phyloP scores from a whole-genome alignment of 1,284 basidiomycete species.

The Rhodotorula glutinis region DNA sequence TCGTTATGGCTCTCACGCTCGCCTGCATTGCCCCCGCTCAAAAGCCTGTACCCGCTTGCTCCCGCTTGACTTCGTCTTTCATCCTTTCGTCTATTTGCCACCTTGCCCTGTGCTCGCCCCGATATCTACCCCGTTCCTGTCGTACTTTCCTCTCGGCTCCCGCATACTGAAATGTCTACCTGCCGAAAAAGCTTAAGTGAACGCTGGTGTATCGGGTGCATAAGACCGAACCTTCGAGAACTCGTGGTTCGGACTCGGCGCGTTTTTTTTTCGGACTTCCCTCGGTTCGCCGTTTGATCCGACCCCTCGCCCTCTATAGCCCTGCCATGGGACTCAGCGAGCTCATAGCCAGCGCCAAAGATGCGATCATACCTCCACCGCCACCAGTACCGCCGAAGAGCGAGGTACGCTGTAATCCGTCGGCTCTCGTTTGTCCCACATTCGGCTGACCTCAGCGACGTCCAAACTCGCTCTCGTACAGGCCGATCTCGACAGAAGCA shows the following conservation, averaged over 20 bases:
- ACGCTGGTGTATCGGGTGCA: too few relatives aligned
- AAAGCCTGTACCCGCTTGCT: too few relatives aligned
- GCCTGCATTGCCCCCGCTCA: too few relatives aligned
- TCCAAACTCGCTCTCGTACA: neutral
- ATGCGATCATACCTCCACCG: neutral
- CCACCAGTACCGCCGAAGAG: slow-evolving; percentile 5
- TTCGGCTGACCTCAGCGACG: neutral
- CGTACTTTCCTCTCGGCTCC: too few relatives aligned
- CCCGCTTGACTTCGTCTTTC: too few relatives aligned
- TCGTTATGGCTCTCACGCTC: too few relatives aligned
- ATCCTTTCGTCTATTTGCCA: too few relatives aligned
- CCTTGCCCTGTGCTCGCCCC: too few relatives aligned
- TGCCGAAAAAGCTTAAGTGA: too few relatives aligned
- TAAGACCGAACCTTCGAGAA: slow-evolving; percentile 1
- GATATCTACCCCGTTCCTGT: neutral
- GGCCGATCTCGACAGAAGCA: neutral
- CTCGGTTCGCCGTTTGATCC: neutral
- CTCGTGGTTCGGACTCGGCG: too few relatives aligned
- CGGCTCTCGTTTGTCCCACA: neutral
- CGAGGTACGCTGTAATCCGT: neutral
- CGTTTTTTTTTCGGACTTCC: neutral
- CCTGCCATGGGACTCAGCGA: neutral
- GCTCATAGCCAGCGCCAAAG: neutral
- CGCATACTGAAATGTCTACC: too few relatives aligned
- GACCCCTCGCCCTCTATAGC: neutral